Base-by-base conservation (phyloP, 352 stramenopile genomes). In the Paralagenidium karlingii region DNA sequence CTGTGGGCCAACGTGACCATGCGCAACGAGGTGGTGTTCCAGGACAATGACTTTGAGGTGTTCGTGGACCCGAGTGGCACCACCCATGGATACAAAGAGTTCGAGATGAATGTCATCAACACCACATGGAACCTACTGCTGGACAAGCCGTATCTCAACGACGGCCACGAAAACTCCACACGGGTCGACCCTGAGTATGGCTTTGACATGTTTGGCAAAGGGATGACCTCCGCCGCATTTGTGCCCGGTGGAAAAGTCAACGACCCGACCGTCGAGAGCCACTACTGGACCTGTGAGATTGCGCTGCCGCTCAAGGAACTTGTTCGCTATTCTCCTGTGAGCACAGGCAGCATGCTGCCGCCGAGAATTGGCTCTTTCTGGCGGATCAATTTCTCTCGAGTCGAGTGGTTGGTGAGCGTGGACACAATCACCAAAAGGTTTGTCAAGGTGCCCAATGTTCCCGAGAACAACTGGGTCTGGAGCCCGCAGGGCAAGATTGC, bases 1-100 rank as follows among this genome's bases (percentile, higher is more conserved):
- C 52, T 88, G 31, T 87, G 73, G 67, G 77, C 74, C 26, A 87
- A 81, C 43, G 42, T 79, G 31, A 71, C 71, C 0, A 38, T 60
- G 10, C 62, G 68, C 34, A 82, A 91, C 40, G 45, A 63, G 1
- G 67, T 90, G 3, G 54, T 88, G 21, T 90, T 87, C 40, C 60
- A 76, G 27, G 84, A 96, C 60, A 94, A 91, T 36, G 84, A 96
- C 60, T 94, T 94, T 57, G 80, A 96, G 51, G 78, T 94, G 8
- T 94, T 96, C 51, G 61, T 94, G 19, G 82, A 96, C 55, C 57
- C 78, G 1, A 59, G 67, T 26, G 70, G 63, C 7, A 76, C 24
- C 19, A 81, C 71, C 18, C 71, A 91, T 56, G 67, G 85, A 50
- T 96, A 96, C 67, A 94, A 94, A 54, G 84, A 96, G 63, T 63